Conservation (phyloP, 805 yeast genomes). For the Suhomyces kilbournensis region DNA sequence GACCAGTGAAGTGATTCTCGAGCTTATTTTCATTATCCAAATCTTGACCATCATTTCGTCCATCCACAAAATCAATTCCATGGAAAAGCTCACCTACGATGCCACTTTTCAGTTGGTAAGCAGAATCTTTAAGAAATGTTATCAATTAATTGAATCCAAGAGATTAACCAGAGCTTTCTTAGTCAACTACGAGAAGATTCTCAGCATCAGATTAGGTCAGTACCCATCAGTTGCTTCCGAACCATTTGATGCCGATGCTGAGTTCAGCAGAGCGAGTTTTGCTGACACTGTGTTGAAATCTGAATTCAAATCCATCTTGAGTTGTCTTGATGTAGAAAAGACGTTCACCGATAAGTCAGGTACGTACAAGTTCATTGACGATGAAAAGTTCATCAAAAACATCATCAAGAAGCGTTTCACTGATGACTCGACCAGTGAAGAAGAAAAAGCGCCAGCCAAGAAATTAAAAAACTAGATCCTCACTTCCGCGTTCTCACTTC, state of each 20-base stretch:
- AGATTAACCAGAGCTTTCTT: slow-evolving; percentile 43
- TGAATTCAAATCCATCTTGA: slow-evolving; percentile 51
- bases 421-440: slow-evolving; percentile 7
- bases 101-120: slow-evolving; percentile 35
- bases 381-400: slow-evolving; percentile 57
- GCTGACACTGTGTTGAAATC: slow-evolving; percentile 55
- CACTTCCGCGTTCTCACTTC: neutral
- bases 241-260: slow-evolving; percentile 9
- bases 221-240: slow-evolving; percentile 44
- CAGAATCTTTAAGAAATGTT: slow-evolving; percentile 56
- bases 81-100: slow-evolving; percentile 14
- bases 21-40: slow-evolving; percentile 53
- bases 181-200: slow-evolving; percentile 28
- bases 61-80: slow-evolving; percentile 22
- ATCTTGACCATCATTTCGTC: slow-evolving; percentile 38
- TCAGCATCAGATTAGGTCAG: slow-evolving; percentile 36
- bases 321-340: slow-evolving; percentile 30
- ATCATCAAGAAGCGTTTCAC: slow-evolving; percentile 47
- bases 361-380: slow-evolving; percentile 48
- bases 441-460: neutral
- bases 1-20: slow-evolving; percentile 59
- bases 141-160: slow-evolving; percentile 54
- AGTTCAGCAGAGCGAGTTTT: slow-evolving; percentile 34
- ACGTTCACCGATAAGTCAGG: slow-evolving; percentile 20
- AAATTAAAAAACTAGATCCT: neutral